Evolutionary conservation across 345 rosid species (phyloP).

Genomic region (Psidium guajava): DNA sequence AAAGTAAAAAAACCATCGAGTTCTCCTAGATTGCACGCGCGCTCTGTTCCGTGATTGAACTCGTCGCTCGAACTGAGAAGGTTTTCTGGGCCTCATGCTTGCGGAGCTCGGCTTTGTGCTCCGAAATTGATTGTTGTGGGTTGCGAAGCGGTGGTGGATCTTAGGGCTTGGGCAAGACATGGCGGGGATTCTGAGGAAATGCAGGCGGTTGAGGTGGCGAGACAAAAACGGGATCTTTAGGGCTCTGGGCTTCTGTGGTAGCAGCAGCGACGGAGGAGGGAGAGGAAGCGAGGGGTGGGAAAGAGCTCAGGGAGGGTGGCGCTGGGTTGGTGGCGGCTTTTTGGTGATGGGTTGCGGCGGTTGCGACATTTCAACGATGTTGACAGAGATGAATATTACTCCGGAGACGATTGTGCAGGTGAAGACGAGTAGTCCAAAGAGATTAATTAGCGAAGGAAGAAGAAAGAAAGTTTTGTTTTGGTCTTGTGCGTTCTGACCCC

Average conservation of each 20-base stretch:
- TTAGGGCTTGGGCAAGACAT: conserved; percentile 25
- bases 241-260: conserved; percentile 20
- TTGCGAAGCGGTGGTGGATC: conserved; percentile 30
- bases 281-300: background rate
- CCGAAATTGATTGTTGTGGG: background rate
- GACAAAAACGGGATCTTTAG: conserved; percentile 21
- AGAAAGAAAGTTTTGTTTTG: background rate
- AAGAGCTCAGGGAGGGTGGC: conserved; percentile 9
- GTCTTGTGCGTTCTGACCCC: too few relatives aligned
- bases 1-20: too few relatives aligned
- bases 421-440: background rate
- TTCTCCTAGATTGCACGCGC: too few relatives aligned
- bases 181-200: conserved; percentile 26
- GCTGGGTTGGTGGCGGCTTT: background rate
- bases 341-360: background rate
- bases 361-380: background rate
- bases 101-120: too few relatives aligned
- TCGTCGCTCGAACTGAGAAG: too few relatives aligned
- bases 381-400: background rate
- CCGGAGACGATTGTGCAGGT: background rate
- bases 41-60: too few relatives aligned
- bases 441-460: background rate
- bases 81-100: too few relatives aligned
- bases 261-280: conserved; percentile 2
- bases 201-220: conserved; percentile 29